Conservation (phyloP, 2,329 filamentous ascomycete species). For the Drechslerella coelobrocha region DNA sequence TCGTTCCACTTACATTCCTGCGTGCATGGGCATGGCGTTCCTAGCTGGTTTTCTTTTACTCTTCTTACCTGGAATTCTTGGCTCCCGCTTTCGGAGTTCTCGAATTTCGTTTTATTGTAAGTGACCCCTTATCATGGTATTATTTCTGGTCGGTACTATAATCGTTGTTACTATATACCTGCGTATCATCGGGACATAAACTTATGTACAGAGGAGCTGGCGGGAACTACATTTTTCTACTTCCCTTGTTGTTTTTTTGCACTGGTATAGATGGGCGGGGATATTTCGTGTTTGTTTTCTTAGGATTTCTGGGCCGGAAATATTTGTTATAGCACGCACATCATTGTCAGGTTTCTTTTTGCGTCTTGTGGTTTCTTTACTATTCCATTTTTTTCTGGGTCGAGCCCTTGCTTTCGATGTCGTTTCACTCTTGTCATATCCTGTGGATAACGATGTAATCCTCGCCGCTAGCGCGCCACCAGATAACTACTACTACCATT, state of each 20-base stretch:
- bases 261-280: constrained; percentile 34
- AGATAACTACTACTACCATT: not conserved
- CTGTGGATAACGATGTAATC: not conserved
- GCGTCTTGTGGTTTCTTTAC: not conserved
- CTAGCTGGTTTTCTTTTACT: constrained; percentile 5
- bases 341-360: not conserved
- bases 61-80: constrained; percentile 20
- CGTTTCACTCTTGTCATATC: not conserved
- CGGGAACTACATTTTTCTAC: constrained; percentile 6
- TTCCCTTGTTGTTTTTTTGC: constrained; percentile 8
- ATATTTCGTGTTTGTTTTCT: constrained; percentile 2
- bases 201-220: constrained; percentile 33
- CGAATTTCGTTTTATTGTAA: not conserved
- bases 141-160: constrained; percentile 7
- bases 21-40: constrained; percentile 49
- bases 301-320: not conserved
- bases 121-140: constrained; percentile 1
- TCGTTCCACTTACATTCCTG: constrained; percentile 16
- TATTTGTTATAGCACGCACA: constrained; percentile 6
- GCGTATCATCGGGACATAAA: constrained; percentile 19
- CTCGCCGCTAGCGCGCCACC: not conserved
- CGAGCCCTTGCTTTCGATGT: not conserved
- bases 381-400: not conserved
- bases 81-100: not conserved
- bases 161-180: constrained; percentile 14